Evolutionary conservation across 257 asterid species (phyloP).

Genomic region (Schizonepeta tenuifolia): DNA sequence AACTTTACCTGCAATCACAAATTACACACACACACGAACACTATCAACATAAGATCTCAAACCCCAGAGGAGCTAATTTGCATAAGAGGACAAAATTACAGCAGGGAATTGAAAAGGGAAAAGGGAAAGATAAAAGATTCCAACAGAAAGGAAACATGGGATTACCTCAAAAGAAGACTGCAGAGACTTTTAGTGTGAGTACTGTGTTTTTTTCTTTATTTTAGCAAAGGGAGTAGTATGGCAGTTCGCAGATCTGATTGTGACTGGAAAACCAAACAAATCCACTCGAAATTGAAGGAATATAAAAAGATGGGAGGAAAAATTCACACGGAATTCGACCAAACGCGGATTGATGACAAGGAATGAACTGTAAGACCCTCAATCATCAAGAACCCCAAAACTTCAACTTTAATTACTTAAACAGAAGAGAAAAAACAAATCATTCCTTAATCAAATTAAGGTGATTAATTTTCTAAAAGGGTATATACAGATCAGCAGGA

Average conservation of each 20-base stretch:
- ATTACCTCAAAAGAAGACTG: constrained; percentile 36
- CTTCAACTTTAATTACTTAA: constrained; percentile 15
- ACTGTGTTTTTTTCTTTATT: constrained; percentile 32
- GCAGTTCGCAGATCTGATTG: constrained; percentile 60
- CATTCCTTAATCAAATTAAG: constrained; percentile 37
- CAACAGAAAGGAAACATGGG: constrained; percentile 36
- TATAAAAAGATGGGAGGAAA: constrained; percentile 24
- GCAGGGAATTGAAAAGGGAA: constrained; percentile 6
- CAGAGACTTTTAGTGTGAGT: constrained; percentile 22
- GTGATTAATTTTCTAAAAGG: not conserved
- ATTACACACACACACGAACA: not conserved
- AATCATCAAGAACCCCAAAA: constrained; percentile 29
- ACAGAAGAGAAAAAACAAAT: constrained; percentile 28
- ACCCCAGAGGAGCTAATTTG: constrained; percentile 15
- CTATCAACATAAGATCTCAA: constrained; percentile 36
- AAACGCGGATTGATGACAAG: constrained; percentile 79
- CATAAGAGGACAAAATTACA: constrained; percentile 13
- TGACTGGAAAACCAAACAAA: constrained; percentile 42
- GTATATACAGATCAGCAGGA: constrained; percentile 37
- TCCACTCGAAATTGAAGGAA: constrained; percentile 32
- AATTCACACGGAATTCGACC: constrained; percentile 39
- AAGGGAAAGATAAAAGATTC: constrained; percentile 28
- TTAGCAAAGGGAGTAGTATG: constrained; percentile 33
- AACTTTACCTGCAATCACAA: constrained; percentile 38
- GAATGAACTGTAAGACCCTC: constrained; percentile 46